Evolutionary conservation across 305 asterid genomes (phyloP), one percentile per base, ranked within the genome.

Genomic region (Petunia hybrid): DNA sequence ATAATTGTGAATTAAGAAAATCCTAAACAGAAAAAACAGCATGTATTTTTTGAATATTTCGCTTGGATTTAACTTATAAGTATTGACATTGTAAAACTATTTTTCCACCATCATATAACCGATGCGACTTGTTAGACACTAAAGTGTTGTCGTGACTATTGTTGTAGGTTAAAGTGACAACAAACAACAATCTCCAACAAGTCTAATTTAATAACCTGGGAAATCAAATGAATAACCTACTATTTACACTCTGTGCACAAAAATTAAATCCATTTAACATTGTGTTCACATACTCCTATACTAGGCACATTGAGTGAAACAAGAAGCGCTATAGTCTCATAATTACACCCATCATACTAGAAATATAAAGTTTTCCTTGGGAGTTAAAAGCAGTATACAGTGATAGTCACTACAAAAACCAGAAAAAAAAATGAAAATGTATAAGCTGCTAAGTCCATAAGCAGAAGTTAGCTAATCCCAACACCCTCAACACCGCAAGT

Each of bases 381-480:
- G 48, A 22, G 36, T 46, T 46, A 70, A 6, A 45, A 46, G 77
- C 12, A 9, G 60, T 22, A 6, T 9, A 46, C 31, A 46, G 8
- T 45, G 59, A 68, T 57, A 57, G 41, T 69, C 59, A 22, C 4
- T 45, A 4, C 10, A 16, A 69, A 69, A 16, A 2, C 62, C 62
- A 60, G 12, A 60, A 22, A 45, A 65, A 4, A 2, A 38, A 38
- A 6, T 63, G 8, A 22, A 69, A 43, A 69, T 69, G 35, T 2
- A 45, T 31, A 9, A 45, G 76, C 75, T 40, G 77, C 12, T 48
- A 71, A 48, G 43, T 48, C 0, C 78, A 73, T 0, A 71, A 73
- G 13, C 35, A 22, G 31, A 73, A 6, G 31, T 46, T 64, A 2
- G 60, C 80, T 87, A 86, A n/a, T 90, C 87, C 31, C 31, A 22